Evolutionary conservation across 345 rosid genomes (phyloP).

Genomic region (Odontarrhena argentea): DNA sequence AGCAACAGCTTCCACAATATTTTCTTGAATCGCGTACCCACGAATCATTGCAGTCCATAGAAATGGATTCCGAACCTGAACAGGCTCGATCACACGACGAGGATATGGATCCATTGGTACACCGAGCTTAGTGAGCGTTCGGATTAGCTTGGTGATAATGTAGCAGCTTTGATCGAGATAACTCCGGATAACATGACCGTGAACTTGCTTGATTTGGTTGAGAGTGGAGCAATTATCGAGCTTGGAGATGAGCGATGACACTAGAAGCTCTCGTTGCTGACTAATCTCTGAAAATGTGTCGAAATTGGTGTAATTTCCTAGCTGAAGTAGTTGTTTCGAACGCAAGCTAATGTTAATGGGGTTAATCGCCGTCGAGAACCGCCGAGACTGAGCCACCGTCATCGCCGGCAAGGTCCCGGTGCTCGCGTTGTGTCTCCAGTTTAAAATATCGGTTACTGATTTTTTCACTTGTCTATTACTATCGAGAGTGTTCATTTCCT

Average conservation of each 20-base stretch:
- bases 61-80: slow-evolving; percentile 63
- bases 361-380: slow-evolving; percentile 33
- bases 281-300: slow-evolving; percentile 35
- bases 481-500: too few species aligned
- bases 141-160: slow-evolving; percentile 69
- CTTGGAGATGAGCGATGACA: slow-evolving; percentile 47
- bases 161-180: slow-evolving; percentile 61
- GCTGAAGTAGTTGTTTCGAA: slow-evolving; percentile 41
- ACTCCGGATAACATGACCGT: slow-evolving; percentile 49
- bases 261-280: slow-evolving; percentile 37
- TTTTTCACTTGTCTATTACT: background rate
- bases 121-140: slow-evolving; percentile 54
- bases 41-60: slow-evolving; percentile 76
- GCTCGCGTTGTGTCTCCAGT: slow-evolving; percentile 7
- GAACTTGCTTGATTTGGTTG: slow-evolving; percentile 59
- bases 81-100: slow-evolving; percentile 55
- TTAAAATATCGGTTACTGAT: too few species aligned
- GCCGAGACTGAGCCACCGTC: slow-evolving; percentile 40
- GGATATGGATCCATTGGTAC: slow-evolving; percentile 59
- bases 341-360: slow-evolving; percentile 24
- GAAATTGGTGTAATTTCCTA: slow-evolving; percentile 26
- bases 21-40: slow-evolving; percentile 55
- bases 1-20: slow-evolving; percentile 42
- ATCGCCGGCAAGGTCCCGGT: slow-evolving; percentile 18
- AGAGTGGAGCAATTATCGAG: slow-evolving; percentile 53